Base-by-base conservation (phyloP, 1,284 basidiomycete species). In the Laetiporus sulphureus region DNA sequence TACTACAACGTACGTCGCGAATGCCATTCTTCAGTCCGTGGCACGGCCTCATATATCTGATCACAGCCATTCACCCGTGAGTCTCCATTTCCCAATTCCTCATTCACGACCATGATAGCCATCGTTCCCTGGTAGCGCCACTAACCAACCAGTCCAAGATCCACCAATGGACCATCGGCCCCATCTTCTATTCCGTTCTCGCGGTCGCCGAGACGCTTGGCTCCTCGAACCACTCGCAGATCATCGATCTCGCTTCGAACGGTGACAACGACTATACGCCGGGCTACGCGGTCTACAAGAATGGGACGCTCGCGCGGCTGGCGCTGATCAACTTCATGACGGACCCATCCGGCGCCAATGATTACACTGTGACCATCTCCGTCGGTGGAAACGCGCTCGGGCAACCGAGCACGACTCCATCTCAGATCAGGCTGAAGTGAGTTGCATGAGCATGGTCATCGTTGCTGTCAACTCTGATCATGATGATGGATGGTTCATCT, bases 271-370 rank as follows among this genome's bases (percentile, higher is more conserved):
- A 67, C 13, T 77, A 66, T 52, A 83, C 79, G 7, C 84, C 85
- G 0, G 78, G 72, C 3, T 91, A 90, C 57, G 82, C 73, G 2
- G 71, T 91, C 27, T 90, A 87, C 59, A 77, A 83, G 58, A 65
- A 73, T 44, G 74, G 72, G 6, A 63, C 56, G 34, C 74, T 81
- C 2, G 67, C 67, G 3, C 71, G 79, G 29, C 64, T 82, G 5
- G 75, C 76, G 4, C 60, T 91, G 40, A 71, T 89, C 65, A 91
- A 90, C 59, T 89, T 73, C 52, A 64, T 79, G 36, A 64, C 68
- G 16, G 79, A 83, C 52, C 49, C 67, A 0, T 64, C 63, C 1
- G 78, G 77, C 5, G 68, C 63, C 5, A 75, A 64, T 49, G 69
- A 73, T 51, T 66, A 76, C 48, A 71, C 65, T 0, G 76, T 66